Base-by-base conservation (phyloP, 768 basidiomycete genomes). In the Sporobolomyces phaffii region DNA sequence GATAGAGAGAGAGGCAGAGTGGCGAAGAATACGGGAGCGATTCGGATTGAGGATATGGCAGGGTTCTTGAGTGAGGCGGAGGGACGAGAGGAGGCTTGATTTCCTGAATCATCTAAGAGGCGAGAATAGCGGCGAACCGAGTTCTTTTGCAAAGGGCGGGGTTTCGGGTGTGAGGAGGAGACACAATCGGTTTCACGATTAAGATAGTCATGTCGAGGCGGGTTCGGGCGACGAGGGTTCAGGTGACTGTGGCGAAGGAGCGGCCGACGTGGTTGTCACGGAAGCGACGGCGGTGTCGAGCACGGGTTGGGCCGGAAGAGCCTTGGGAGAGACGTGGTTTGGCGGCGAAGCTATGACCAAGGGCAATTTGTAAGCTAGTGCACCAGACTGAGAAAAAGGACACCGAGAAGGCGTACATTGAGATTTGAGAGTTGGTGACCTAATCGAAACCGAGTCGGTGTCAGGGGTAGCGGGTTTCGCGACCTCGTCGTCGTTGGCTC, bases 231-330 rank as follows among this genome's bases (percentile, higher is more conserved):
- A 3, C 29, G 15, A 20, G 29, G n/a, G n/a, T n/a, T n/a, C n/a
- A n/a, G n/a, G n/a, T n/a, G 38, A 38, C 38, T 38, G 10, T 9
- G 38, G 38, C 10, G 38, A 9, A 17, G 38, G 20, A 40, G 40
- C 40, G 47, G 18, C 41, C 38, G 44, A 40, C 1, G 51, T 54
- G 6, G 45, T 49, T n/a, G 49, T 38, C 29, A 63, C 63, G n/a
- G 57, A 57, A 3, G 49, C 62, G 52, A 47, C 51, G 31, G 43
- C 57, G 17, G 57, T 60, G 51, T 68, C 61, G 51, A 63, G 62
- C 28, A 60, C 50, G 3, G 62, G 67, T 33, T 60, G 58, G 1
- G 62, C 67, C 1, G 50, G 50, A 11, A 50, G 44, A 3, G 62
- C 67, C 31, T 64, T 64, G 2, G 61, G 62, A 18, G 62, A 64